Evolutionary conservation across 139 green algal genomes (phyloP).

Genomic region (Chlamydomonas eustigma): DNA sequence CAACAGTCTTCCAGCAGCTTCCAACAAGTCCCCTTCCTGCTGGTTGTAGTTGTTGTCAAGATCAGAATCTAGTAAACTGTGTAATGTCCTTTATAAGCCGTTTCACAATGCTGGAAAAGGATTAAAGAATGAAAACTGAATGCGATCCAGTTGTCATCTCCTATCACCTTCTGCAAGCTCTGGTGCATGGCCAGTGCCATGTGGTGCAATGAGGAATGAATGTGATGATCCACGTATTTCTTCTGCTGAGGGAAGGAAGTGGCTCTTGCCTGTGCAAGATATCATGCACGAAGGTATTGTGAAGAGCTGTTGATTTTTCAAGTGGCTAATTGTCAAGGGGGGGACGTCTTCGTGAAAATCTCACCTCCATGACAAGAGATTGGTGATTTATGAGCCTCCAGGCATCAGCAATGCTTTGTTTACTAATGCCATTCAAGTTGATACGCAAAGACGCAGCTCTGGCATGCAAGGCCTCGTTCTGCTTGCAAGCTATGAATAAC

Average conservation of each 20-base stretch:
- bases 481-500: neutral
- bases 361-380: neutral
- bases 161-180: neutral
- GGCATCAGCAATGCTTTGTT: neutral
- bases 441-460: too few species aligned
- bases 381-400: neutral
- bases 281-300: too few species aligned
- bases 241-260: neutral
- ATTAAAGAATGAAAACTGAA: neutral
- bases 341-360: neutral
- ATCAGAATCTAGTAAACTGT: too few species aligned
- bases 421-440: neutral
- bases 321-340: neutral
- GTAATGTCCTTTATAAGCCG: neutral
- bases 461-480: neutral
- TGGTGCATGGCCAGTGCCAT: neutral
- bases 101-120: neutral
- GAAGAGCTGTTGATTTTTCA: too few species aligned
- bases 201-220: neutral
- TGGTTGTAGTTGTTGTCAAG: too few species aligned
- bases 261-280: constrained; percentile 2
- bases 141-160: neutral
- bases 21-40: too few species aligned
- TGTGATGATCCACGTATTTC: constrained; percentile 5
- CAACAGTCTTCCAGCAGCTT: too few species aligned